Evolutionary conservation across 495 filamentous ascomycete genomes (phyloP).

Genomic region (Penicillium pancosmium): DNA sequence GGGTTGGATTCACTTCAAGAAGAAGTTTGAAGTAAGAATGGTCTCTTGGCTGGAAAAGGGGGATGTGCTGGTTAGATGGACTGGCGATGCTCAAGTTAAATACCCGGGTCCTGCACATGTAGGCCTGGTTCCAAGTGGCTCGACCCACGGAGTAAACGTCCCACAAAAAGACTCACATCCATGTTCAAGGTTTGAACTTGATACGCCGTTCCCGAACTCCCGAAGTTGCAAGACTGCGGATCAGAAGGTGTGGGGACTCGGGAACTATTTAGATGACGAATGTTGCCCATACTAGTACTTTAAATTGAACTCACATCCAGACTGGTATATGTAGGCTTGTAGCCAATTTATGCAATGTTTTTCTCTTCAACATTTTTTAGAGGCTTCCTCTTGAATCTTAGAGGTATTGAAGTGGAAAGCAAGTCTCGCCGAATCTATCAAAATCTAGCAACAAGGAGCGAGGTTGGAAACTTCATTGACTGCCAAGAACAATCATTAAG

Average conservation of each 20-base stretch:
- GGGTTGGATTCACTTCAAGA: neutral
- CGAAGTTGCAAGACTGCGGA: conserved; percentile 8
- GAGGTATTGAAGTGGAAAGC: neutral
- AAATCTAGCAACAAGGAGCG: neutral
- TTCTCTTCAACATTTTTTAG: neutral
- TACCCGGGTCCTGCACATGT: neutral
- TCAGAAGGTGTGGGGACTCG: conserved; percentile 8
- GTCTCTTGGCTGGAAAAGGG: neutral
- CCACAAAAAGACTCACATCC: neutral
- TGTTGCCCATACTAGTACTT: neutral
- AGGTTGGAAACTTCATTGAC: neutral
- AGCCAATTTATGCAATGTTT: no score
- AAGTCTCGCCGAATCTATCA: neutral
- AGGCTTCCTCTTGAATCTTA: neutral
- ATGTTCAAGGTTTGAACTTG: neutral
- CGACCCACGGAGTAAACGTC: neutral
- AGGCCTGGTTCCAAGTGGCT: neutral
- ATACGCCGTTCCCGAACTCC: conserved; percentile 4
- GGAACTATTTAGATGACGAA: conserved; percentile 3
- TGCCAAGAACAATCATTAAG: neutral
- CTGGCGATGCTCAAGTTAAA: neutral
- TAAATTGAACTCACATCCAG: neutral
- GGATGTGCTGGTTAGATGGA: neutral
- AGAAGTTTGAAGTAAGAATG: neutral
- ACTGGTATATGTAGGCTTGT: no score